Conservation (phyloP, 345 rosid species). For the Salix purpurea region DNA sequence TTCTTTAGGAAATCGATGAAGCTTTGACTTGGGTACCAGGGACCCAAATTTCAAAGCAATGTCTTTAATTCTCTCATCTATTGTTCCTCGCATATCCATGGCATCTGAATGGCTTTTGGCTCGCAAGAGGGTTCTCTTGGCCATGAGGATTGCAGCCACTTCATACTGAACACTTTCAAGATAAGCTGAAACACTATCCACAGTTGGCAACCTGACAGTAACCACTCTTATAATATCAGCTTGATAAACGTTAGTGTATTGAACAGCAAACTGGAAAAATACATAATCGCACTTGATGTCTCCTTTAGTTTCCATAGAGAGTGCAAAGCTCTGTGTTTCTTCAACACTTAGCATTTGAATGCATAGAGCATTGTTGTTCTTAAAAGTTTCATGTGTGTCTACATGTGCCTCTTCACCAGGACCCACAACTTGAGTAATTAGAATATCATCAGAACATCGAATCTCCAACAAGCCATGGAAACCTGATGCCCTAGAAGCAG, state of each 20-base stretch:
- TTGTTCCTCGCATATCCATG: conserved; percentile 60
- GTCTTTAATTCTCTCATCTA: conserved; percentile 94
- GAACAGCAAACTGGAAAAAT: conserved; percentile 81
- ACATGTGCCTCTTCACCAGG: conserved; percentile 92
- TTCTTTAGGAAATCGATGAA: conserved; percentile 78
- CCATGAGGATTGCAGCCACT: conserved; percentile 81
- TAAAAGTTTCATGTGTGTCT: conserved; percentile 69
- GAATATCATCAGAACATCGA: conserved; percentile 91
- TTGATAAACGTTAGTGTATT: conserved; percentile 73
- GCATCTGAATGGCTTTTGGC: conserved; percentile 66
- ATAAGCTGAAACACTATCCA: conserved; percentile 80
- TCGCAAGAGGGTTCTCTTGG: conserved; percentile 78
- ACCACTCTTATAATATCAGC: conserved; percentile 83
- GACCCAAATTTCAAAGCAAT: conserved; percentile 73
- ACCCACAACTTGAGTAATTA: conserved; percentile 86
- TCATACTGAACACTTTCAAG: conserved; percentile 80
- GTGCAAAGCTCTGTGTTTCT: conserved; percentile 87
- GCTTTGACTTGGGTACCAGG: conserved; percentile 79
- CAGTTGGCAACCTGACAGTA: conserved; percentile 73
- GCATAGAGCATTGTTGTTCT: conserved; percentile 56
- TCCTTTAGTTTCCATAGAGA: conserved; percentile 76
- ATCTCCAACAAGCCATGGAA: conserved; percentile 84
- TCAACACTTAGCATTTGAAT: conserved; percentile 87
- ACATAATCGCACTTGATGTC: conserved; percentile 70
- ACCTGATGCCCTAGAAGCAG: conserved; percentile 79